Evolutionary conservation across 2,329 filamentous ascomycete species (phyloP).

Genomic region (Teratosphaeria viscida): DNA sequence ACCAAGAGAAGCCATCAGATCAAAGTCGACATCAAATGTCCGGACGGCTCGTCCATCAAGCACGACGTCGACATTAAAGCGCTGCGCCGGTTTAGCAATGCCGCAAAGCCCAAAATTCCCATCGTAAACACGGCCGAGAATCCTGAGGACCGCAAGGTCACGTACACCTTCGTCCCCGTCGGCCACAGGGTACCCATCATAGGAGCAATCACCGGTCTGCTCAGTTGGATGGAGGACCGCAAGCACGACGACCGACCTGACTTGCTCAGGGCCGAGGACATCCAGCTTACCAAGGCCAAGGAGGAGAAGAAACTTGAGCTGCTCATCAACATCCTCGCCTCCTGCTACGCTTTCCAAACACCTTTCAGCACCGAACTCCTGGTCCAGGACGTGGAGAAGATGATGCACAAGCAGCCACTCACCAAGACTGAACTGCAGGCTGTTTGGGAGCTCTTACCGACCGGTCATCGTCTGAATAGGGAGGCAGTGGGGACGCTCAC

Average conservation of each 20-base stretch:
- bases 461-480: neutral
- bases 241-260: neutral
- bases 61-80: neutral
- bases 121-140: neutral
- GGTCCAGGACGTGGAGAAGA: neutral
- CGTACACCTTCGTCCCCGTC: neutral
- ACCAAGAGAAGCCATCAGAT: neutral
- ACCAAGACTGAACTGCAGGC: neutral
- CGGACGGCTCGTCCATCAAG: neutral
- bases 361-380: neutral
- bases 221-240: neutral
- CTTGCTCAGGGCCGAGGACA: neutral
- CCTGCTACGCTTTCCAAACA: neutral
- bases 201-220: neutral
- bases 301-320: neutral
- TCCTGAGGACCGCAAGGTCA: neutral
- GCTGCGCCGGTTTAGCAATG: neutral
- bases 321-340: neutral
- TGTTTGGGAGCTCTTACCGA: neutral
- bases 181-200: neutral
- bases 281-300: neutral
- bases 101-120: neutral
- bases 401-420: neutral
- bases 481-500: neutral
- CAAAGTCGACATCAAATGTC: neutral